Evolutionary conservation across 2,329 filamentous ascomycete species (phyloP).

Genomic region (Nannizziopsis barbatae): DNA sequence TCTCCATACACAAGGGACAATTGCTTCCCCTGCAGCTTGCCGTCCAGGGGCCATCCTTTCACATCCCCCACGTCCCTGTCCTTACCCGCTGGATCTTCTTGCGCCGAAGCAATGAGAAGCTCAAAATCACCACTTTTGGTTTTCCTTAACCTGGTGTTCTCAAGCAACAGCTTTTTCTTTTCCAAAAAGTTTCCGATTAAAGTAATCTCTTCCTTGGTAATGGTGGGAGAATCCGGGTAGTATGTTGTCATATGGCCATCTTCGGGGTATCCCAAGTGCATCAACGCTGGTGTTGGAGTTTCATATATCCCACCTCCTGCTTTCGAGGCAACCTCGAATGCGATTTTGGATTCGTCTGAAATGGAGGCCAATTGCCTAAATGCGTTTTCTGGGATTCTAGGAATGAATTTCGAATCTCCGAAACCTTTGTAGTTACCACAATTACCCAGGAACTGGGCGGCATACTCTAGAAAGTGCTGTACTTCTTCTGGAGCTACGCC

Average conservation of each 20-base stretch:
- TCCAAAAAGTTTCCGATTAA: conserved; percentile 63
- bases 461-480: conserved; percentile 62
- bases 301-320: conserved; percentile 58
- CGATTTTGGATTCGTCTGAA: conserved; percentile 48
- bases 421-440: conserved; percentile 80
- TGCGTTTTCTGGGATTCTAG: conserved; percentile 53
- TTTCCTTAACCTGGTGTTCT: conserved; percentile 68
- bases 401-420: conserved; percentile 74
- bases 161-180: conserved; percentile 56
- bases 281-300: conserved; percentile 49
- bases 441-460: conserved; percentile 68
- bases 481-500: conserved; percentile 54
- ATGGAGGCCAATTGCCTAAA: conserved; percentile 55
- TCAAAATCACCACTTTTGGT: conserved; percentile 53
- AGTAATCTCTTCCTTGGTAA: conserved; percentile 64
- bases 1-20: conserved; percentile 66
- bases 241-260: conserved; percentile 70
- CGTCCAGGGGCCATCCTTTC: conserved; percentile 50
- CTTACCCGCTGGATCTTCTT: conserved; percentile 46
- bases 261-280: conserved; percentile 67
- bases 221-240: conserved; percentile 63
- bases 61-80: conserved; percentile 60
- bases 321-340: conserved; percentile 53
- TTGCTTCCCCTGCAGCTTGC: conserved; percentile 53
- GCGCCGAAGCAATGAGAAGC: conserved; percentile 61